Evolutionary conservation across 768 basidiomycete genomes (phyloP).

Genomic region (Lactarius psammicola): DNA sequence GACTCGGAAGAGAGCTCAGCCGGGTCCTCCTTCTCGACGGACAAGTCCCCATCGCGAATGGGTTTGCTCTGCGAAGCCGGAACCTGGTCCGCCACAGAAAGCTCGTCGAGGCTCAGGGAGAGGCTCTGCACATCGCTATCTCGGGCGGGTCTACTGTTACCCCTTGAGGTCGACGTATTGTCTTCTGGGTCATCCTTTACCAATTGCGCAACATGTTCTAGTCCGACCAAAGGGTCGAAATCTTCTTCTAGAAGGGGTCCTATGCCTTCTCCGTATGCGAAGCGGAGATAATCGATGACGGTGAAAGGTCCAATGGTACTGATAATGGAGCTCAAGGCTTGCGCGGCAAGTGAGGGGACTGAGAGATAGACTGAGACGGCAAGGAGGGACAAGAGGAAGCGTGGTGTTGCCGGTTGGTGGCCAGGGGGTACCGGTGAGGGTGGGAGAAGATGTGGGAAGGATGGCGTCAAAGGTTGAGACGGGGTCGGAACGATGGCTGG

Average conservation of each 20-base stretch:
- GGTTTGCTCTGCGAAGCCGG: background rate
- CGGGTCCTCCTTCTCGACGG: conserved; percentile 32
- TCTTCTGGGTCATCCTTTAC: conserved; percentile 39
- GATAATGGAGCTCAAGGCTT: conserved; percentile 69
- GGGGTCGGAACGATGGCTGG: conserved; percentile 63
- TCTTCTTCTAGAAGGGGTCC: conserved; percentile 44
- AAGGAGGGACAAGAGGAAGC: conserved; percentile 81
- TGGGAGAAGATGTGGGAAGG: conserved; percentile 42
- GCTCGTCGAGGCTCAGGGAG: conserved; percentile 13
- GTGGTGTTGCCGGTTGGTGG: conserved; percentile 74
- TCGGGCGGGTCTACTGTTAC: conserved; percentile 6
- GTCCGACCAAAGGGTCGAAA: conserved; percentile 60
- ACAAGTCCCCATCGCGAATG: background rate
- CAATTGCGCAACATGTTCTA: conserved; percentile 63
- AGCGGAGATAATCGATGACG: conserved; percentile 71
- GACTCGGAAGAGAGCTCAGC: conserved; percentile 28
- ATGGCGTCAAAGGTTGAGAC: conserved; percentile 66
- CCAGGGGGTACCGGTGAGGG: conserved; percentile 42
- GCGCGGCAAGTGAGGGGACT: conserved; percentile 70
- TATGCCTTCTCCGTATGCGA: conserved; percentile 73
- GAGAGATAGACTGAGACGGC: conserved; percentile 86
- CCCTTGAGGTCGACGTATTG: background rate
- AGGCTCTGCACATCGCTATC: conserved; percentile 7
- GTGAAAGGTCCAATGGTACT: conserved; percentile 78
- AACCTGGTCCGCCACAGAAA: conserved; percentile 9